phyloP scores from a whole-genome alignment of 192 early-diverging fungal genomes.

The Coemansia sp. region DNA sequence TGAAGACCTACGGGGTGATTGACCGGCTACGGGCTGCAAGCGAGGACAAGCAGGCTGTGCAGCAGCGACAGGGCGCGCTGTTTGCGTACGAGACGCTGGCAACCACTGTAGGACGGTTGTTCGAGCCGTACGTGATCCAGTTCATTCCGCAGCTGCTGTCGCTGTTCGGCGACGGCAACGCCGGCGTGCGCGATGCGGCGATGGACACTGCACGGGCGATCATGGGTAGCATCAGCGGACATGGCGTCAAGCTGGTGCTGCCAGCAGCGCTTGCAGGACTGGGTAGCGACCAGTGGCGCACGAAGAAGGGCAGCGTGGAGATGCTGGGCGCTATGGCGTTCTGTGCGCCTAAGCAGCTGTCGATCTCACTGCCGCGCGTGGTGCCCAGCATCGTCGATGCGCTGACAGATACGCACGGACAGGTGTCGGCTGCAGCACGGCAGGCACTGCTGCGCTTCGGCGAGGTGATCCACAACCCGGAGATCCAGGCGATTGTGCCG shows the following conservation, averaged over 20 bases:
- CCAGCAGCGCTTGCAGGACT: conserved; percentile 86
- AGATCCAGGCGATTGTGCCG: conserved; percentile 92
- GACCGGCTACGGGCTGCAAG: conserved; percentile 63
- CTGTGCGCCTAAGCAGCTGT: conserved; percentile 93
- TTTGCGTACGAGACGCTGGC: conserved; percentile 93
- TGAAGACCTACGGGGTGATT: conserved; percentile 87
- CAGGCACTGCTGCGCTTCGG: conserved; percentile 85
- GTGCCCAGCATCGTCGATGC: conserved; percentile 91
- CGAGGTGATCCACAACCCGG: conserved; percentile 96
- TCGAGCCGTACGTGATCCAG: conserved; percentile 97
- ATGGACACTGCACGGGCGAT: conserved; percentile 85
- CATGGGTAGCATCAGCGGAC: conserved; percentile 92
- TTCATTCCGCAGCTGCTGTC: conserved; percentile 84
- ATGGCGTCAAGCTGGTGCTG: conserved; percentile 95
- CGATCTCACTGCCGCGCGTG: conserved; percentile 83
- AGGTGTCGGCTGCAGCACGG: conserved; percentile 86
- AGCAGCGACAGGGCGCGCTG: conserved; percentile 87
- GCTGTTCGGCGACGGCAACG: conserved; percentile 82
- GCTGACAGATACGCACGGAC: conserved; percentile 87
- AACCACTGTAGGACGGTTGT: conserved; percentile 80
- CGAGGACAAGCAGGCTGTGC: conserved; percentile 70
- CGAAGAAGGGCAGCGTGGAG: conserved; percentile 96
- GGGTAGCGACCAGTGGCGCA: conserved; percentile 89
- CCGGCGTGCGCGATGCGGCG: conserved; percentile 89
- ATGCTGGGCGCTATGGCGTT: conserved; percentile 93